phyloP scores from a whole-genome alignment of 768 basidiomycete genomes.

The Tephrocybe sp. region DNA sequence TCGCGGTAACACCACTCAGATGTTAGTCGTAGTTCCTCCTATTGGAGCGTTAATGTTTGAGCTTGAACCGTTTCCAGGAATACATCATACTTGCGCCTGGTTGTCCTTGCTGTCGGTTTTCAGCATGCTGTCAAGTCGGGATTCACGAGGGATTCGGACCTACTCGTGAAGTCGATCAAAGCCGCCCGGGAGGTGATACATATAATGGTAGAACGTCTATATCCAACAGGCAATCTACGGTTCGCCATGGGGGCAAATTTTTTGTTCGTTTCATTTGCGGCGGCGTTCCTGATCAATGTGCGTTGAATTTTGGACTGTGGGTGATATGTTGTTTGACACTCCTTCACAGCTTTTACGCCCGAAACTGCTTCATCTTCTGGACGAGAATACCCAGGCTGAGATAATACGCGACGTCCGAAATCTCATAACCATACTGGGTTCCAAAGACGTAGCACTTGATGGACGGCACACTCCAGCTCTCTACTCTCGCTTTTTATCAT shows the following conservation, averaged over 20 bases:
- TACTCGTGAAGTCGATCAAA: conserved; percentile 46
- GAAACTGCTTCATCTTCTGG: conserved; percentile 40
- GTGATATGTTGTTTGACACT: not conserved
- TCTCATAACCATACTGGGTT: conserved; percentile 44
- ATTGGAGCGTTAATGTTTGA: conserved; percentile 7
- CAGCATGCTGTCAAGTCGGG: conserved; percentile 41
- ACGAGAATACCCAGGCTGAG: conserved; percentile 32
- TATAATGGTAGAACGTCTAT: conserved; percentile 47
- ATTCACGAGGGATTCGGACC: conserved; percentile 36
- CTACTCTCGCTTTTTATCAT: conserved; percentile 54
- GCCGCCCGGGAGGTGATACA: conserved; percentile 58
- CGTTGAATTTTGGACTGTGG: conserved; percentile 13
- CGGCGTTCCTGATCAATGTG: conserved; percentile 61
- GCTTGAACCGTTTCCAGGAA: conserved; percentile 31
- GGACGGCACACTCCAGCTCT: conserved; percentile 54
- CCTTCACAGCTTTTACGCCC: conserved; percentile 46
- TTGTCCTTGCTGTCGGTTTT: conserved; percentile 54
- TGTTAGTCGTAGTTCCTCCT: conserved; percentile 25
- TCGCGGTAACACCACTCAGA: conserved; percentile 40
- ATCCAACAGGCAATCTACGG: conserved; percentile 52
- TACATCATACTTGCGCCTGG: conserved; percentile 51
- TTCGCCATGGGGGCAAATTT: conserved; percentile 55
- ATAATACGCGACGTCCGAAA: conserved; percentile 41
- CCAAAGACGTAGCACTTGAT: conserved; percentile 50
- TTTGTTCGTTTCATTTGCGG: conserved; percentile 53